Evolutionary conservation across 2,329 filamentous ascomycete genomes (phyloP), one percentile per base, ranked within the genome.

Genomic region (Coniosporium tulheliwenetii): DNA sequence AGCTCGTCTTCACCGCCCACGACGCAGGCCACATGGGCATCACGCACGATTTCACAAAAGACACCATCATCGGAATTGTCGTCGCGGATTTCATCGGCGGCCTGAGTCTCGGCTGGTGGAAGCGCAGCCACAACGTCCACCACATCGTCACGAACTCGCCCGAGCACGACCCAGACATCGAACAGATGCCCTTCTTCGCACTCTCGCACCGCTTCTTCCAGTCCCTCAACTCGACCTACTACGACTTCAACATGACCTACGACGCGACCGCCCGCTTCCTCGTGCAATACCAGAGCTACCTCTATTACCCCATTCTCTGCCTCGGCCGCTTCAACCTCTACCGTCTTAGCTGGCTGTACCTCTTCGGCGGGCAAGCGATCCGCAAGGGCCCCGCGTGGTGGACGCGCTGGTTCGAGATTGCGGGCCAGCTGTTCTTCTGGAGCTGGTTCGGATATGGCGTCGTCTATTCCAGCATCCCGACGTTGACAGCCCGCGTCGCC

Each of bases 11-110:
- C 56, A 80, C 81, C 1, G 91, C 85, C 45, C 91, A 98, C 60
- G 91, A 98, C 66, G 85, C 89, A 39, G 87, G 85, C 5, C 91
- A 98, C 60, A 93, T 95, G 81, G 91, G 85, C 48, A 94, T 98
- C 51, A 98, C 91, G 2, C 89, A 96, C 61, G 71, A 80, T 56
- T 96, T 89, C 57, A 78, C 82, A 39, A 62, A 77, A 32, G 91
- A 98, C 59, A 81, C 81, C 1, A 69, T 81, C 38, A 85, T 98
- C 46, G 89, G 85, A 38, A 94, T 96, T 54, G 64, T 93, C 47
- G 81, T 95, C 52, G 86, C 87, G 40, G 82, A 94, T 57, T 96
- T 81, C 51, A 65, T 91, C 14, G 91, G 91, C 32, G 91, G 91
- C 0, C 63, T 98, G 30, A 94, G 85, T 19, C 64, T 94, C 41